phyloP scores from a whole-genome alignment of 2,329 filamentous ascomycete genomes.

The Apiospora aurea region DNA sequence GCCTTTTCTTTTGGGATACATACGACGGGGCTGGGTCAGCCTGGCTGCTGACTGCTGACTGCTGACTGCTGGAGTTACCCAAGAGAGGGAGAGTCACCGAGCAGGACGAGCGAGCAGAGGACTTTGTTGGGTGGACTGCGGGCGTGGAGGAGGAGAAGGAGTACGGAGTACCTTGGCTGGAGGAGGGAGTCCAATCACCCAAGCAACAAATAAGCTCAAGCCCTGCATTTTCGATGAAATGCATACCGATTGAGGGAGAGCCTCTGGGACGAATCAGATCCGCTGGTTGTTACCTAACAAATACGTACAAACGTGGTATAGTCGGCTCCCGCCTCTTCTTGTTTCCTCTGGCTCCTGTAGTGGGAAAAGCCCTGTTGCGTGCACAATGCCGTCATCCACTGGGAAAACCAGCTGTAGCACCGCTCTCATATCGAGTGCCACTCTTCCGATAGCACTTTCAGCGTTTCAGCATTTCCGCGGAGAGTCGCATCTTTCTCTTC shows the following conservation, averaged over 20 bases:
- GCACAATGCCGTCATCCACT: slow-evolving; percentile 15
- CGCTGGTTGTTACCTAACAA: background rate
- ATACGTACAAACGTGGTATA: slow-evolving; percentile 16
- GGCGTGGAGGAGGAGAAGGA: background rate
- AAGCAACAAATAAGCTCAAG: slow-evolving; percentile 1
- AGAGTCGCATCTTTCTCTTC: background rate
- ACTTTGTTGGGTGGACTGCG: background rate
- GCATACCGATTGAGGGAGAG: slow-evolving; percentile 1
- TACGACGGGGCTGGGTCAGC: background rate
- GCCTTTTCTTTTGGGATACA: slow-evolving; percentile 8
- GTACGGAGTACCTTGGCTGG: background rate
- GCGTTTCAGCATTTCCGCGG: slow-evolving; percentile 4
- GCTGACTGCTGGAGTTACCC: background rate
- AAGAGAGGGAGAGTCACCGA: background rate
- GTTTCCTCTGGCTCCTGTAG: slow-evolving; percentile 6
- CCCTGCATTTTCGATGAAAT: background rate
- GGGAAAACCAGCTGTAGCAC: background rate
- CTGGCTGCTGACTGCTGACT: background rate
- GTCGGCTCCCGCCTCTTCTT: background rate
- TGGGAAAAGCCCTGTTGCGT: background rate
- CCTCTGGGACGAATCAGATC: background rate
- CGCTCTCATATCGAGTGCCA: background rate
- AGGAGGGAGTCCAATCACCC: background rate
- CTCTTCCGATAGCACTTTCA: background rate
- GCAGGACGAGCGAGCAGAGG: background rate